A percentile compares a stretch with the other conserved stretches of the same genome.
These are phyloP conservation scores for Vaccinium darrowii DNA, from an alignment of 148 eudicot species.

Conservation along the genomic window DNA sequence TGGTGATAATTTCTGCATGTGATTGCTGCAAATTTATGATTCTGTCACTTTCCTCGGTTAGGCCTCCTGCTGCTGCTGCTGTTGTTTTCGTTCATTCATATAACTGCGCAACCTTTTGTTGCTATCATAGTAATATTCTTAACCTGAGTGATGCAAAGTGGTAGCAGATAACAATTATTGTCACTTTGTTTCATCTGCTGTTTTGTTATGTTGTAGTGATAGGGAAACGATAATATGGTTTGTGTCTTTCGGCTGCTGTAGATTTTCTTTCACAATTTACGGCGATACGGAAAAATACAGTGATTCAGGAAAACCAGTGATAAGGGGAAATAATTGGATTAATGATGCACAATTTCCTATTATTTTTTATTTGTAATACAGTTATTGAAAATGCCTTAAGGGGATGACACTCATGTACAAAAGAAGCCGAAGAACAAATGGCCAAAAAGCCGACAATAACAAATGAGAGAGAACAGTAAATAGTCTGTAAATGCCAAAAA, in stretches of 20 bases:
- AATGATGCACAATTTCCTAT: background rate
- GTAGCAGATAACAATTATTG: background rate
- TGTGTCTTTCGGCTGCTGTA: background rate
- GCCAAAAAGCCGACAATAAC: background rate
- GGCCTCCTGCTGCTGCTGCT: background rate
- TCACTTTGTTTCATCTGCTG: background rate
- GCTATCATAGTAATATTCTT: background rate
- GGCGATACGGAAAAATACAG: background rate
- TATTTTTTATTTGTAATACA: background rate
- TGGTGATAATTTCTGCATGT: background rate
- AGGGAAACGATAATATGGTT: background rate
- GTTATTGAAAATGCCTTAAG: background rate
- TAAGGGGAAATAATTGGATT: background rate
- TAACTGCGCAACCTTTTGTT: background rate
- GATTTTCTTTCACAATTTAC: background rate
- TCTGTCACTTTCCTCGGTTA: background rate
- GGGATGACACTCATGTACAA: background rate
- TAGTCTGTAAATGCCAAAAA: background rate
- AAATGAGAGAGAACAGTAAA: background rate
- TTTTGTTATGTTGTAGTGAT: background rate
- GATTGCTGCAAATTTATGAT: background rate
- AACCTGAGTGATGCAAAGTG: background rate
- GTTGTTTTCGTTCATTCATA: background rate
- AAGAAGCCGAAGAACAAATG: background rate
- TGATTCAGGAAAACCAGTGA: background rate